phyloP scores from a whole-genome alignment of 2,329 filamentous ascomycete species.

The Triangularia verruculosa region DNA sequence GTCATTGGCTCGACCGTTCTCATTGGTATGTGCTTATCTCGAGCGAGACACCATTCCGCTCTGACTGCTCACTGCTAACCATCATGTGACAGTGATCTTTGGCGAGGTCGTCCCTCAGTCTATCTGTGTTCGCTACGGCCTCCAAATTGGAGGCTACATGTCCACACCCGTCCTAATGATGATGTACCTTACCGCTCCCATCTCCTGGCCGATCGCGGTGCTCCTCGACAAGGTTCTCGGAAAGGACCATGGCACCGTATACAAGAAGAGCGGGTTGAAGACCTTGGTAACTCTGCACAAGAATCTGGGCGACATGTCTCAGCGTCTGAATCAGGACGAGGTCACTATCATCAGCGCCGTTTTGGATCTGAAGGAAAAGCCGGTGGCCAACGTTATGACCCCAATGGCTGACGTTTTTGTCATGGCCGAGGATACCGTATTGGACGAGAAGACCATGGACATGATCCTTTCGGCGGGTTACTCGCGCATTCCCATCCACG shows the following conservation, averaged over 20 bases:
- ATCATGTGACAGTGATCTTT: constrained; percentile 72
- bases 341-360: constrained; percentile 98
- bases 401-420: constrained; percentile 97
- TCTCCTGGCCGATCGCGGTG: constrained; percentile 94
- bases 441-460: constrained; percentile 94
- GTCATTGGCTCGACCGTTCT: constrained; percentile 89
- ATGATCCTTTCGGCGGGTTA: constrained; percentile 90
- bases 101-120: constrained; percentile 96
- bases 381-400: constrained; percentile 95
- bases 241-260: constrained; percentile 91
- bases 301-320: constrained; percentile 78
- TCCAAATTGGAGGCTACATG: constrained; percentile 94
- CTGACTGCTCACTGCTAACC: constrained; percentile 14
- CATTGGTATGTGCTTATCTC: constrained; percentile 65
- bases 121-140: constrained; percentile 90
- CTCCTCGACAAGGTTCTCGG: constrained; percentile 90
- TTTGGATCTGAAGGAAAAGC: constrained; percentile 91
- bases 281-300: constrained; percentile 94
- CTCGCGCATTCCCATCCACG: constrained; percentile 91
- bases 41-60: not conserved
- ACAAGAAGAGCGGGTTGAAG: constrained; percentile 97
- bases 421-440: constrained; percentile 88
- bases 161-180: constrained; percentile 79
- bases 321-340: constrained; percentile 93
- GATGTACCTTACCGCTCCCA: constrained; percentile 88